Evolutionary conservation across 2,329 filamentous ascomycete genomes (phyloP).

Genomic region (Cladosporium sp.): DNA sequence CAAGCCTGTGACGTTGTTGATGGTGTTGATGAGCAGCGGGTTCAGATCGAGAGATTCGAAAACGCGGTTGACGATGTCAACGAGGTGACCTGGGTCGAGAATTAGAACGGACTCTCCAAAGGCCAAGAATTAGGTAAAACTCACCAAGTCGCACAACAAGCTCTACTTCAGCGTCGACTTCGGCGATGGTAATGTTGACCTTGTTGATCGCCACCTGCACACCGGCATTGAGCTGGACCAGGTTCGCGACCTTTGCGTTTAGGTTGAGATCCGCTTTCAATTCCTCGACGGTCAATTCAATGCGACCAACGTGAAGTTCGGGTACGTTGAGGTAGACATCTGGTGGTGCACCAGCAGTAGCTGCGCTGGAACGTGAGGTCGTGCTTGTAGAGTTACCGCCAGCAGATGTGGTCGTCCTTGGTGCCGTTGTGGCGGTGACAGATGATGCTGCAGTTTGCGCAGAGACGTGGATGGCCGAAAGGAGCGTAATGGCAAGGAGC

Average conservation of each 20-base stretch:
- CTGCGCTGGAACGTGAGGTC: conserved; percentile 22
- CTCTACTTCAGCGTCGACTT: conserved; percentile 57
- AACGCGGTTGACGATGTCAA: conserved; percentile 58
- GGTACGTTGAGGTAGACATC: conserved; percentile 58
- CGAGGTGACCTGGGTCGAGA: conserved; percentile 46
- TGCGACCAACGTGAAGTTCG: conserved; percentile 54
- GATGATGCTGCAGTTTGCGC: conserved; percentile 16
- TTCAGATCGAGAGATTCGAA: conserved; percentile 58
- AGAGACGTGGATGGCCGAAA: conserved; percentile 10
- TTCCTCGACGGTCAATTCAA: conserved; percentile 58
- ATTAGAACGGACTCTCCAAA: background rate
- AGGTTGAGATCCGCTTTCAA: conserved; percentile 52
- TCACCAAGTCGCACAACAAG: conserved; percentile 51
- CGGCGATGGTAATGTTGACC: conserved; percentile 59
- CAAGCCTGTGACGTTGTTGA: conserved; percentile 45
- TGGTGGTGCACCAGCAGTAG: conserved; percentile 31
- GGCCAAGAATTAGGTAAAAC: background rate
- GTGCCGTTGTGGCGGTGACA: conserved; percentile 28
- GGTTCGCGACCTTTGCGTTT: conserved; percentile 55
- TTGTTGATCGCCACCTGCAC: conserved; percentile 44
- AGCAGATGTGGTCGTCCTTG: conserved; percentile 17
- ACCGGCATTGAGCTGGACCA: conserved; percentile 52
- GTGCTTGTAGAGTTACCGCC: conserved; percentile 21
- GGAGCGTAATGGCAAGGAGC: conserved; percentile 10
- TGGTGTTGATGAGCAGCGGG: conserved; percentile 49